These are phyloP conservation scores for Colletotrichum costaricense DNA, from an alignment of 2,329 filamentous ascomycete genomes.

Conservation along the genomic window DNA sequence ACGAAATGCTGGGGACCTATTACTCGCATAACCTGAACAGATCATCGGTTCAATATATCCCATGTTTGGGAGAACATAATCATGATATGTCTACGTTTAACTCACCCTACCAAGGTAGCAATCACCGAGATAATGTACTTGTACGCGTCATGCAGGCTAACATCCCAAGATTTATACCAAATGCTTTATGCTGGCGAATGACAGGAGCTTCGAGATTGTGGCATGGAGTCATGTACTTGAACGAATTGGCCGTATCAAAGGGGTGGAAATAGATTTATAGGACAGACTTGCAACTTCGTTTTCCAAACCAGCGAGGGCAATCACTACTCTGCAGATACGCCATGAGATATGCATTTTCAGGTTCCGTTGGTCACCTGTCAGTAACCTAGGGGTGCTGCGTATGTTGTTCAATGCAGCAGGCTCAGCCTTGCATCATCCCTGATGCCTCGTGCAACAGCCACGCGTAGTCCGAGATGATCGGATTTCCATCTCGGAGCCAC, in stretches of 20 bases:
- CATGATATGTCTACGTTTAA: background rate
- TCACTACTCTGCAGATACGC: background rate
- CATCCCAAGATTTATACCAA: background rate
- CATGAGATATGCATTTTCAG: background rate
- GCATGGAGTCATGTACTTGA: too few relatives aligned
- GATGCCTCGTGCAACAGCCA: background rate
- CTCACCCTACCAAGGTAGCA: background rate
- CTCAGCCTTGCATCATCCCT: background rate
- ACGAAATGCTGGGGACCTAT: too few relatives aligned
- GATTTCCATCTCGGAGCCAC: slow-evolving; percentile 15
- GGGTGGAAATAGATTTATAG: too few relatives aligned
- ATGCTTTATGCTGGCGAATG: background rate
- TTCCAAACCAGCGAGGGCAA: too few relatives aligned
- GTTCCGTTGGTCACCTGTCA: background rate
- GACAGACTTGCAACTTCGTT: background rate
- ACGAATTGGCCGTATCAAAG: background rate
- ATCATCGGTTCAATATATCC: background rate
- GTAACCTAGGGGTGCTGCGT: too few relatives aligned
- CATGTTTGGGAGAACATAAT: background rate
- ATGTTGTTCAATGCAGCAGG: background rate
- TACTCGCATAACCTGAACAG: too few relatives aligned
- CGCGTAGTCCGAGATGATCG: slow-evolving; percentile 6
- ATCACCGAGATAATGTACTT: background rate
- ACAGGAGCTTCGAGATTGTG: too few relatives aligned
- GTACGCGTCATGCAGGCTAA: background rate